Evolutionary conservation across 805 yeast genomes (phyloP), one percentile per base, ranked within the genome.

Genomic region (Ogataea paradorogensis): DNA sequence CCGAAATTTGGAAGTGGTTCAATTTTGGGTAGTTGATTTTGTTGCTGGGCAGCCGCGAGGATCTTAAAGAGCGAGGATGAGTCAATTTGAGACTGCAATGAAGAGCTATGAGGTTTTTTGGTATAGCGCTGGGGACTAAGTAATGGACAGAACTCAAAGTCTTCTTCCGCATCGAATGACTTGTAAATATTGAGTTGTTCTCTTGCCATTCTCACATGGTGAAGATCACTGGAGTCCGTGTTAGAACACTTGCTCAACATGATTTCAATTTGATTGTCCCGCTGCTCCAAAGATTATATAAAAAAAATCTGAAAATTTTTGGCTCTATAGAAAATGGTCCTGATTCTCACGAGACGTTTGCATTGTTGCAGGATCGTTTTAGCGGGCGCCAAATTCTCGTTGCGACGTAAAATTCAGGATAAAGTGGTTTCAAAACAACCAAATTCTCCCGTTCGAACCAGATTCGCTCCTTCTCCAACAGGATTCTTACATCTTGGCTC

Each of bases 381-480:
- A 15, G 21, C n/a, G 7, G 31, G 21, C 20, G 7, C 34, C 16
- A 31, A 24, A 30, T 51, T 51, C 34, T 33, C 52, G 6, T 37
- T 51, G 15, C 31, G 48, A 20, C 40, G 40, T 15, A 39, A 29
- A 15, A 21, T n/a, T 11, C 32, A 25, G 23, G 5, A 10, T 34
- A 35, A 30, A 9, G 25, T 23, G 28, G 32, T 25, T 15, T 27
- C 13, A 16, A n/a, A 38, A 33, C 24, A 33, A 23, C 15, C 26
- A 22, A 10, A 21, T 26, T 26, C 31, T 0, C 88, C 93, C 0
- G 95, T 80, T 0, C 63, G 96, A 48, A 86, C 98, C 1, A 66
- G 99, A 48, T 93, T 93, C 63, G 99, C 99, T 0, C 99, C 99
- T 0, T 89, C 97, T 2, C 99, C 99, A 1, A 93, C 99, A 0